Percentiles rank a stretch among this genome's conserved stretches.
Conservation (phyloP, 2,329 filamentous ascomycete species). For the Sporothrix pseudoabietina region DNA sequence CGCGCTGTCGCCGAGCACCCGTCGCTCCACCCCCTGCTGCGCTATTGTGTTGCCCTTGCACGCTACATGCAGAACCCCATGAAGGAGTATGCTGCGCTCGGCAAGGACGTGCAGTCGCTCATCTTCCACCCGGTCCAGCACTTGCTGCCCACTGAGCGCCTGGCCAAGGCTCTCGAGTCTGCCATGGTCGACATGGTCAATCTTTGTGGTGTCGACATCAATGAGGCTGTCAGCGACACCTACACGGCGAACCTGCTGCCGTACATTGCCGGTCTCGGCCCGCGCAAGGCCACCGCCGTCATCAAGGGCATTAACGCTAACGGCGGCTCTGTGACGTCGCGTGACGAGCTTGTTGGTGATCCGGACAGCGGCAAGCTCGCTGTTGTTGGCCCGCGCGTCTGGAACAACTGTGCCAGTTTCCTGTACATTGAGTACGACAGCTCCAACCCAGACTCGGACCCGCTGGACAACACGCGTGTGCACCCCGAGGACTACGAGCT, state of each 20-base stretch:
- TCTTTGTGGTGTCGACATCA: constrained; percentile 91
- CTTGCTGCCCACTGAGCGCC: constrained; percentile 82
- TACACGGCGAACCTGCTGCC: constrained; percentile 87
- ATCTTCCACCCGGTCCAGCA: constrained; percentile 89
- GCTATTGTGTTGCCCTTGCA: constrained; percentile 87
- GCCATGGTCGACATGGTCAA: constrained; percentile 99
- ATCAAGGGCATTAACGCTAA: constrained; percentile 91
- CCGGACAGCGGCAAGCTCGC: constrained; percentile 75
- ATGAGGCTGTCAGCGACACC: constrained; percentile 79
- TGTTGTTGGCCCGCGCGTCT: constrained; percentile 86
- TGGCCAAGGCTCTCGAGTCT: constrained; percentile 85
- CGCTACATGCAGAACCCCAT: constrained; percentile 94
- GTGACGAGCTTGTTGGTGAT: constrained; percentile 87
- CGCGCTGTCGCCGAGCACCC: constrained; percentile 80
- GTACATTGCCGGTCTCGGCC: constrained; percentile 87
- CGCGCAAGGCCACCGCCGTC: constrained; percentile 82
- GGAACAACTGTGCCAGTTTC: constrained; percentile 97
- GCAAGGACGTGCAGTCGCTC: constrained; percentile 82
- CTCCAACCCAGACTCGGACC: constrained; percentile 81
- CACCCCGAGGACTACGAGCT: constrained; percentile 99
- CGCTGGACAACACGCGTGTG: constrained; percentile 93
- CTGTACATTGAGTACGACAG: constrained; percentile 85
- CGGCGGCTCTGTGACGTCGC: constrained; percentile 78
- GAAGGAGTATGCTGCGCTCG: constrained; percentile 93
- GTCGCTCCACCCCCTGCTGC: constrained; percentile 72